Conservation (phyloP, 257 asterid species). For the Eucommia ulmoides region DNA sequence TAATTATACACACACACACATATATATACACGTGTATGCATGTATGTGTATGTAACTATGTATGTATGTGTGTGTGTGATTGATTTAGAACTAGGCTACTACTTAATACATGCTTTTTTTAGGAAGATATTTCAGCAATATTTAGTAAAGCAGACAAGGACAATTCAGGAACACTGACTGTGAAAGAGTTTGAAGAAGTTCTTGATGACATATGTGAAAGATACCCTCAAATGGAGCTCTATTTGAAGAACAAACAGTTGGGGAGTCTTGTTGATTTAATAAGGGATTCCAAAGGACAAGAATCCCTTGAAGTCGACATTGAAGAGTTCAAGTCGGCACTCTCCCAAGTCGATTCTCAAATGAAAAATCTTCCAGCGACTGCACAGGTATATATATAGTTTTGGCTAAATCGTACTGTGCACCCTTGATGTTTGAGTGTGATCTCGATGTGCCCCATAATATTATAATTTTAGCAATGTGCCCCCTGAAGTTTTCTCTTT, state of each 20-base stretch:
- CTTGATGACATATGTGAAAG: slow-evolving; percentile 11
- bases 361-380: slow-evolving; percentile 97
- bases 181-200: background rate
- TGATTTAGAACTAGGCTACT: no score
- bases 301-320: slow-evolving; percentile 61
- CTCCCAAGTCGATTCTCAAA: slow-evolving; percentile 76
- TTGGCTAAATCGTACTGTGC: no score
- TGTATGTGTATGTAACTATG: no score
- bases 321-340: slow-evolving; percentile 81
- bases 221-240: slow-evolving; percentile 82
- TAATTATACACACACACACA: no score
- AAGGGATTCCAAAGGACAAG: slow-evolving; percentile 52
- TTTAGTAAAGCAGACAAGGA: background rate
- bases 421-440: no score
- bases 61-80: no score
- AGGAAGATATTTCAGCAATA: background rate
- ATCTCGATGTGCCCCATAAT: no score
- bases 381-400: slow-evolving; percentile 72
- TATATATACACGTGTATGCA: no score
- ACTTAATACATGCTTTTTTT: no score
- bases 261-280: slow-evolving; percentile 47
- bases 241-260: slow-evolving; percentile 51
- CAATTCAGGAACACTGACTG: slow-evolving; percentile 1
- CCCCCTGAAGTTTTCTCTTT: no score
- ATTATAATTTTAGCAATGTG: no score